phyloP scores from a whole-genome alignment of 2,329 filamentous ascomycete genomes.

The Sporothrix protearum region DNA sequence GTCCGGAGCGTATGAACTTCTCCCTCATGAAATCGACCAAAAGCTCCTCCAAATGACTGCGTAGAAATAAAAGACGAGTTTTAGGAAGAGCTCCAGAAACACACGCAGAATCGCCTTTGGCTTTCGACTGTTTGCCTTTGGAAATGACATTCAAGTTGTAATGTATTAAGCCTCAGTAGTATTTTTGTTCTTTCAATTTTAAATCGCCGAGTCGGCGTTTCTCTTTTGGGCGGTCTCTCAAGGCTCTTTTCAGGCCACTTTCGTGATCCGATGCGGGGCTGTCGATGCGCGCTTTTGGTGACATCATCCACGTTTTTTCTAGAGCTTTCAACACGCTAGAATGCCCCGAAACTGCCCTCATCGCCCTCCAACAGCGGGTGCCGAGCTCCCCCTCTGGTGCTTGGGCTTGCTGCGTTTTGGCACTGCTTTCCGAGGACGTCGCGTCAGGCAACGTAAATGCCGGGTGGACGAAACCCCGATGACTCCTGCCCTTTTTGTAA shows the following conservation, averaged over 20 bases:
- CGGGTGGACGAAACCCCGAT: background rate
- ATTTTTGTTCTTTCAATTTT: background rate
- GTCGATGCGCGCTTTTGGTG: conserved; percentile 5
- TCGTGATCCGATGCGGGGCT: conserved; percentile 6
- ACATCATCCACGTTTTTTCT: conserved; percentile 15
- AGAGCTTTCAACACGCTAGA: background rate
- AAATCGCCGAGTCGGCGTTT: background rate
- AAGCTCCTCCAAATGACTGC: background rate
- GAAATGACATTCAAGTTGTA: background rate
- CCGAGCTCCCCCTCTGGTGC: background rate
- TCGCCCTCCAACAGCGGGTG: background rate
- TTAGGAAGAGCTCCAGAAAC: background rate
- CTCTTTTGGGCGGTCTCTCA: background rate
- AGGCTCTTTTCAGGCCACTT: background rate
- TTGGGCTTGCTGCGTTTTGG: background rate
- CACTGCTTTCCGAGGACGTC: background rate
- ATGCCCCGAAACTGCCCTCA: background rate
- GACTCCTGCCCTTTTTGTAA: background rate
- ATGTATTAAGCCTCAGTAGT: background rate
- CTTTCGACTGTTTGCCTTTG: background rate
- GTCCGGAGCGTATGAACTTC: background rate
- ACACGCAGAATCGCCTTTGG: background rate
- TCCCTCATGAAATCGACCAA: background rate
- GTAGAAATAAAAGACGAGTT: background rate
- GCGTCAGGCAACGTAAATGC: background rate